Evolutionary conservation across 495 filamentous ascomycete genomes (phyloP).

Genomic region (Neurospora sp.): DNA sequence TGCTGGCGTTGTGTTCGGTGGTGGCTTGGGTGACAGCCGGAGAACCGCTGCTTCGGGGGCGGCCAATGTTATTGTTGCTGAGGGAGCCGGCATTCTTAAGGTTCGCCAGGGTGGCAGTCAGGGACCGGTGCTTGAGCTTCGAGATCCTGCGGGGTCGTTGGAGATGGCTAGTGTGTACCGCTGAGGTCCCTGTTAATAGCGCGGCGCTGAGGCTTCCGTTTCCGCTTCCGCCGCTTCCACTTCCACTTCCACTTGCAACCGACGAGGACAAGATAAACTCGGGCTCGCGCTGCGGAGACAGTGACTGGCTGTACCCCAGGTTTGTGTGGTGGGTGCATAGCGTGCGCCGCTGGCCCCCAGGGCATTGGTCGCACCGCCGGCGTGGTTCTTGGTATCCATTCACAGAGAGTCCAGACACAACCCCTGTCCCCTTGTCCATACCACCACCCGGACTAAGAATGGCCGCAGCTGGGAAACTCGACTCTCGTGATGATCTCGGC

Average conservation of each 20-base stretch:
- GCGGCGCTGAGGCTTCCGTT: slow-evolving; percentile 22
- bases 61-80: slow-evolving; percentile 1
- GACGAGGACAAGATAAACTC: background rate
- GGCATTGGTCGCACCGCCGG: slow-evolving; percentile 23
- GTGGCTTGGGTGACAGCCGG: slow-evolving; percentile 1
- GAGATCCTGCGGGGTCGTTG: slow-evolving; percentile 27
- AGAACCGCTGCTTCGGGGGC: slow-evolving; percentile 1
- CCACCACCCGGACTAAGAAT: background rate
- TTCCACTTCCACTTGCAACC: slow-evolving; percentile 4
- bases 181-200: background rate
- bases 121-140: slow-evolving; percentile 25
- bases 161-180: background rate
- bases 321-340: slow-evolving; percentile 13
- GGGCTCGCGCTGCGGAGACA: slow-evolving; percentile 1
- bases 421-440: slow-evolving; percentile 13
- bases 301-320: slow-evolving; percentile 1
- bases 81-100: slow-evolving; percentile 6
- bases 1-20: background rate
- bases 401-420: background rate
- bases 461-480: background rate
- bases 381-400: slow-evolving; percentile 8
- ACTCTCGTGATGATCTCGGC: background rate
- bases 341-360: slow-evolving; percentile 16
- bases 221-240: slow-evolving; percentile 11
- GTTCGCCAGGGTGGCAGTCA: slow-evolving; percentile 13